phyloP scores from a whole-genome alignment of 345 rosid species.

The Lumnitzera racemosa region DNA sequence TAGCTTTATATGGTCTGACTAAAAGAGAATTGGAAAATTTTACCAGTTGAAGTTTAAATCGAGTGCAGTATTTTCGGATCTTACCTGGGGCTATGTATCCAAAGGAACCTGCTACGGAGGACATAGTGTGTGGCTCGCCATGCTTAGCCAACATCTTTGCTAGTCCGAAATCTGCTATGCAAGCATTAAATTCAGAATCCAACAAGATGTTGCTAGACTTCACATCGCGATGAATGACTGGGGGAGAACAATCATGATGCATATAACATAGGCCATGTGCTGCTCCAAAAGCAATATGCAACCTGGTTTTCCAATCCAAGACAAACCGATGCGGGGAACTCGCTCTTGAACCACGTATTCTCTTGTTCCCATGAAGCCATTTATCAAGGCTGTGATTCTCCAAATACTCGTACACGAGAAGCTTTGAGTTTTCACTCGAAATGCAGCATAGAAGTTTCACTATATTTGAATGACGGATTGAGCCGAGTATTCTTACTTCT shows the following conservation, averaged over 20 bases:
- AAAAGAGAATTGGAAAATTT: no score
- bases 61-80: neutral
- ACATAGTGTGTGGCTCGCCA: conserved; percentile 66
- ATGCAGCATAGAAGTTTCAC: conserved; percentile 83
- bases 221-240: conserved; percentile 78
- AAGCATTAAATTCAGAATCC: conserved; percentile 66
- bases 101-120: conserved; percentile 80
- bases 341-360: conserved; percentile 11
- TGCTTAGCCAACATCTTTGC: conserved; percentile 63
- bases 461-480: conserved; percentile 73
- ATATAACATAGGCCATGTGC: conserved; percentile 84
- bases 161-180: conserved; percentile 87
- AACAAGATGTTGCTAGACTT: conserved; percentile 84
- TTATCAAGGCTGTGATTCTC: conserved; percentile 79
- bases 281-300: conserved; percentile 75
- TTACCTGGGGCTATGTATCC: conserved; percentile 93
- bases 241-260: conserved; percentile 76
- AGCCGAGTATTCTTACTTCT: conserved; percentile 71
- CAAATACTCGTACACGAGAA: conserved; percentile 86
- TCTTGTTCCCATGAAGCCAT: conserved; percentile 70
- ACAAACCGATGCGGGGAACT: conserved; percentile 12
- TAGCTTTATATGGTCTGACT: neutral
- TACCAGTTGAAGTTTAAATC: neutral
- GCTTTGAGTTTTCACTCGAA: conserved; percentile 74
- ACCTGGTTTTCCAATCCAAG: conserved; percentile 61